Base-by-base conservation (phyloP, 768 basidiomycete genomes). In the Boletus edulis region DNA sequence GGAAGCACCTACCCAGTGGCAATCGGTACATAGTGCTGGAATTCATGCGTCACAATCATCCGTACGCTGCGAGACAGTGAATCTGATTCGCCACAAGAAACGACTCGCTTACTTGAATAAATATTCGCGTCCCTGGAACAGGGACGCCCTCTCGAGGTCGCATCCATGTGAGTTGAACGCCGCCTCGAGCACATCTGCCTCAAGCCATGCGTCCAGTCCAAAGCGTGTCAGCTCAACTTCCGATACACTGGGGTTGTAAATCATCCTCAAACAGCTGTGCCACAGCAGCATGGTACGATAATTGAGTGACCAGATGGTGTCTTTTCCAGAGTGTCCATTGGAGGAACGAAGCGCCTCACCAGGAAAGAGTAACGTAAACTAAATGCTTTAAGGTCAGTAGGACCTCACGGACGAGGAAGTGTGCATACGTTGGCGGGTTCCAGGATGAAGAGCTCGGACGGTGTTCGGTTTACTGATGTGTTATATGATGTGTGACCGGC, bases 291-390 rank as follows among this genome's bases (percentile, higher is more conserved):
- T 84, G 8, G 80, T 76, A 44, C 86, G 82, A 61, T 86, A 81
- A 63, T 85, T 81, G 49, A 90, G 72, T n/a, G 86, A 86, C 87
- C 86, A 91, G 20, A 90, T 75, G 6, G 84, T 84, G 51, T 87
- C 81, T 67, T 87, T 89, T 10, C 78, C 73, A 4, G 80, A 74
- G 51, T 65, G 57, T 38, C 49, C 38, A 35, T 54, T 60, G 20
- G 66, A 42, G 18, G 70, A 52, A 3, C 67, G 70, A 24, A 83
- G 70, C 13, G 81, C 77, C 70, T 90, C 88, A n/a, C 86, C 88
- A 8, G 87, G 84, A 67, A 91, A 90, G 20, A 91, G 71, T n/a
- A 90, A 67, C 1, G 82, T 80, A 66, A 84, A 87, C 88, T 91
- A 61, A 14, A 56, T 32, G 49, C 17, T 10, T 45, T 35, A 2